Evolutionary conservation across 768 basidiomycete genomes (phyloP).

Genomic region (Naganishia vaughanmartiniae): DNA sequence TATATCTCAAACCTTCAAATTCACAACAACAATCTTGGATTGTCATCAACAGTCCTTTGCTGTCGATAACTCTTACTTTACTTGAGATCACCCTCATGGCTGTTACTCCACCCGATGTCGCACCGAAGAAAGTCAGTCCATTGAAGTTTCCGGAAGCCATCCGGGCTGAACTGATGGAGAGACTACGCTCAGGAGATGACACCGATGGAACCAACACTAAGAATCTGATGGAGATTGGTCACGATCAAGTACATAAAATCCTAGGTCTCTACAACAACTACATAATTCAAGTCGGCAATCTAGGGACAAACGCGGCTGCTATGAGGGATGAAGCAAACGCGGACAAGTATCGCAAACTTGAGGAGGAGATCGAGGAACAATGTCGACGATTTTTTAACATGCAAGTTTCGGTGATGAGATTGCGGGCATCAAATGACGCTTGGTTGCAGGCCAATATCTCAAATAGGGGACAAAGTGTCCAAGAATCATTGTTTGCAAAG

Average conservation of each 20-base stretch:
- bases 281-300: background rate
- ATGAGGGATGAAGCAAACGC: background rate
- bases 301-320: background rate
- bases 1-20: too few relatives aligned
- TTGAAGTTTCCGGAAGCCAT: background rate
- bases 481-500: too few relatives aligned
- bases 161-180: background rate
- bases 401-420: background rate
- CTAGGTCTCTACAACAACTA: background rate
- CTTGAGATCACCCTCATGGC: too few relatives aligned
- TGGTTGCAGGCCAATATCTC: background rate
- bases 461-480: too few relatives aligned
- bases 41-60: too few relatives aligned
- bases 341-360: background rate
- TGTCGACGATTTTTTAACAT: background rate
- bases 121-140: background rate
- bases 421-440: background rate
- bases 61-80: too few relatives aligned
- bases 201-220: background rate
- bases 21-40: too few relatives aligned
- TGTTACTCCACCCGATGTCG: too few relatives aligned
- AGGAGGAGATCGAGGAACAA: background rate
- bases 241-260: background rate
- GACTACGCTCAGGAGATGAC: background rate
- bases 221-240: background rate